Percentiles rank a stretch among this genome's conserved stretches.
These are phyloP conservation scores for Stereocaulon alpinum DNA, from an alignment of 495 filamentous ascomycete species.

Conservation along the genomic window DNA sequence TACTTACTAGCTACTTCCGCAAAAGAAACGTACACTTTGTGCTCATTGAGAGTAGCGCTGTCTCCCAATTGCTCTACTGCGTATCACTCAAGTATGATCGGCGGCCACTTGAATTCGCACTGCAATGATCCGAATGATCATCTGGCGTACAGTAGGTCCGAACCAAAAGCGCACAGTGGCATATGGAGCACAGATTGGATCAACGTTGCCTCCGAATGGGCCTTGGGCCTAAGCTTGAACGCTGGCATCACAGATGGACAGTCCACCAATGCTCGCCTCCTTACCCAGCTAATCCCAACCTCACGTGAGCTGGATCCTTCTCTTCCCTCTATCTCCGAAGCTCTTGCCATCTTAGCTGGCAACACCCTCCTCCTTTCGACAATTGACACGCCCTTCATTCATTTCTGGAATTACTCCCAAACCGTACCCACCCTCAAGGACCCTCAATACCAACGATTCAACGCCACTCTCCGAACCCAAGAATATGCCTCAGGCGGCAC, in stretches of 20 bases:
- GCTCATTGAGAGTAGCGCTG: constrained; percentile 47
- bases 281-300: constrained; percentile 43
- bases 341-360: constrained; percentile 54
- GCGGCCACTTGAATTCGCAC: constrained; percentile 40
- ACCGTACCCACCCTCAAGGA: constrained; percentile 24
- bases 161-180: constrained; percentile 28
- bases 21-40: constrained; percentile 46
- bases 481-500: constrained; percentile 54
- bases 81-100: constrained; percentile 48
- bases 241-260: constrained; percentile 48
- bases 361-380: constrained; percentile 50
- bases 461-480: constrained; percentile 44
- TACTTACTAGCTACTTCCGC: constrained; percentile 53
- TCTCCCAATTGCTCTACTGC: constrained; percentile 51
- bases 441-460: constrained; percentile 42
- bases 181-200: constrained; percentile 42
- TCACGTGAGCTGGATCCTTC: constrained; percentile 27
- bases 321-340: constrained; percentile 55
- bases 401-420: constrained; percentile 44
- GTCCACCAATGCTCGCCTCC: constrained; percentile 51
- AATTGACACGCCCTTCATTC: constrained; percentile 43
- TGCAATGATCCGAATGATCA: constrained; percentile 47
- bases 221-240: constrained; percentile 44
- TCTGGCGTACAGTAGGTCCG: constrained; percentile 40
- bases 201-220: constrained; percentile 49